Evolutionary conservation across 2,329 filamentous ascomycete species (phyloP).

Genomic region (Xylariomycetidae sp.): DNA sequence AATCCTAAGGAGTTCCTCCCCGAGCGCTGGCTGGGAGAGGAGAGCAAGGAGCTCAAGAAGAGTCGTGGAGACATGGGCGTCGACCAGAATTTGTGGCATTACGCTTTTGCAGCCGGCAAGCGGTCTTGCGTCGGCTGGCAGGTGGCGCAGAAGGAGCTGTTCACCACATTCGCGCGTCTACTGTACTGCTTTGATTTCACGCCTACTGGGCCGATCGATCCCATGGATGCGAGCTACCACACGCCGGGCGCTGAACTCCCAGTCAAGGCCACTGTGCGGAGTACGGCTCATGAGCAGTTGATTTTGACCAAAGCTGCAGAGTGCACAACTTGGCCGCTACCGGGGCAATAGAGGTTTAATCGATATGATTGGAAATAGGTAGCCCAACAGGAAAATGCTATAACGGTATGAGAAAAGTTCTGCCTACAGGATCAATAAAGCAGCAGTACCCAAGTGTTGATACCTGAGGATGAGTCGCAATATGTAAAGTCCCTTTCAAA

Average conservation of each 20-base stretch:
- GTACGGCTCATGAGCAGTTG: slow-evolving; percentile 5
- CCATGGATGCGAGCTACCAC: slow-evolving; percentile 6
- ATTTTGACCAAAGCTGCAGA: slow-evolving; percentile 6
- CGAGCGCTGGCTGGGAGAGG: slow-evolving; percentile 8
- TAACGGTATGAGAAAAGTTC: too few relatives aligned
- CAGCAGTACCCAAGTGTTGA: too few relatives aligned
- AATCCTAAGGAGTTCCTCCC: slow-evolving; percentile 7
- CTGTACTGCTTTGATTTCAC: slow-evolving; percentile 11
- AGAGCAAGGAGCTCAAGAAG: not conserved
- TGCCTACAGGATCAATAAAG: too few relatives aligned
- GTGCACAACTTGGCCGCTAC: too few relatives aligned
- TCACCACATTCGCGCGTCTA: slow-evolving; percentile 10
- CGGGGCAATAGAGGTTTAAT: too few relatives aligned
- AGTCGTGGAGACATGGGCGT: not conserved
- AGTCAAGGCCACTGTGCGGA: slow-evolving; percentile 5
- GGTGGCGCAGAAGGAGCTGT: slow-evolving; percentile 10
- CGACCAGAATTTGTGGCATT: slow-evolving; percentile 9
- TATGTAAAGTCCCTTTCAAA: too few relatives aligned
- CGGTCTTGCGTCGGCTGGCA: slow-evolving; percentile 11
- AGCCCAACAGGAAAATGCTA: too few relatives aligned
- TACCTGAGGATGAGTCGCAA: too few relatives aligned
- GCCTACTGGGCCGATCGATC: slow-evolving; percentile 4
- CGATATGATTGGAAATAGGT: too few relatives aligned
- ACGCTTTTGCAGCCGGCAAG: slow-evolving; percentile 6
- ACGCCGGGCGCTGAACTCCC: slow-evolving; percentile 5